A percentile compares a stretch with the other conserved stretches of the same genome.
Conservation (phyloP, 140 eudicot species). For the Erigeron philadelphicus region DNA sequence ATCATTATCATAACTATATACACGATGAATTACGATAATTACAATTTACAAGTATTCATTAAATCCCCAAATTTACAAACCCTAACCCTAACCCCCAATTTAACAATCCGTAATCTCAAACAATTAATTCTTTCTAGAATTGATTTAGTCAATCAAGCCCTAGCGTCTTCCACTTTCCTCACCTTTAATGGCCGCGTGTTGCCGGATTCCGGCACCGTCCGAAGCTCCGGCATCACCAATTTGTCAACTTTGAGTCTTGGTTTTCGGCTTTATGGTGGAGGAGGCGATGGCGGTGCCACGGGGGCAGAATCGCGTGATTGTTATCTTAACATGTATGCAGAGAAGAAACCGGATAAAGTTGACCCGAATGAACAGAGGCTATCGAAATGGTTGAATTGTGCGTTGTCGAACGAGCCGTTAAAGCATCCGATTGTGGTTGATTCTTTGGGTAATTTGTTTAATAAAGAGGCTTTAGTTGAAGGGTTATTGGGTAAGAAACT, state of each 20-base stretch:
- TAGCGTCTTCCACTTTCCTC: conserved; percentile 36
- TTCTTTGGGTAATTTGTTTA: conserved; percentile 68
- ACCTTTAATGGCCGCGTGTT: conserved; percentile 55
- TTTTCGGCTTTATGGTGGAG: conserved; percentile 59
- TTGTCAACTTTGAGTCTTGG: conserved; percentile 43
- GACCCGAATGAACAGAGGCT: conserved; percentile 77
- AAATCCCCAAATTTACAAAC: conserved; percentile 40
- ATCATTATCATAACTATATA: background rate
- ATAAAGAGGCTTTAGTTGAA: conserved; percentile 69
- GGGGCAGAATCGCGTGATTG: conserved; percentile 96
- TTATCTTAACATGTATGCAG: conserved; percentile 82
- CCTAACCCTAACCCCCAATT: conserved; percentile 47
- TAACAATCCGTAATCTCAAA: conserved; percentile 37
- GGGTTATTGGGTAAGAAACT: conserved; percentile 56
- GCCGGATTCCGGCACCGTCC: conserved; percentile 37
- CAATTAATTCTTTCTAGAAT: conserved; percentile 27
- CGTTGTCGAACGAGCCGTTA: conserved; percentile 73
- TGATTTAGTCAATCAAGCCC: conserved; percentile 20
- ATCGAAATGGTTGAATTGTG: conserved; percentile 73
- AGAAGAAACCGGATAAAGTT: conserved; percentile 73
- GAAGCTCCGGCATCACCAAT: conserved; percentile 30
- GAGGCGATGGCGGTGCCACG: conserved; percentile 93
- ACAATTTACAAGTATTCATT: conserved; percentile 31
- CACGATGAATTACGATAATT: conserved; percentile 28
- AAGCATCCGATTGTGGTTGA: conserved; percentile 76